Base-by-base conservation (phyloP, 2,329 filamentous ascomycete species). In the Sclerotinia borealis region DNA sequence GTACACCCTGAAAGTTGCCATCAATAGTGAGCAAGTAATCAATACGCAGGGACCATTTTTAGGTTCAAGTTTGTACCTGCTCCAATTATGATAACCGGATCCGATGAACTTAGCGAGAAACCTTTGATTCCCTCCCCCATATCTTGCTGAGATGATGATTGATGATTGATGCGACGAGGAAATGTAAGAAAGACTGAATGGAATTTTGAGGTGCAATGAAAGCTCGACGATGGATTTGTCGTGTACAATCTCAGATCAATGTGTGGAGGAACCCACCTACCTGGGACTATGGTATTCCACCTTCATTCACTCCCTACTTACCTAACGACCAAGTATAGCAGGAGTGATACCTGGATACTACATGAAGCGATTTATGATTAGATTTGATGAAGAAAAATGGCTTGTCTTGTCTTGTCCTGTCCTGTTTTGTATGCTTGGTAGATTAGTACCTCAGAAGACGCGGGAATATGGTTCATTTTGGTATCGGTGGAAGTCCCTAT, bases 1-100 rank as follows among this genome's bases (percentile, higher is more conserved):
- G 76, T 77, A 49, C 75, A 76, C 19, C 77, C 77, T 79, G 22
- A 22, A 8, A 52, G 27, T 22, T 13, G 41, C 49, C 41, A 63
- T 45, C 19, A 56, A 31, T 41, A 15, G 19, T 45, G 39, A 55
- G 27, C 27, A 34, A 43, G 25, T 36, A 39, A 25, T 37, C 39
- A 29, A 27, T 37, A 10, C 9, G 27, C 17, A 56, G 31, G 27
- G 45, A 8, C 9, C 15, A 27, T 45, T 43, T 19, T 37, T 17
- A 39, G 41, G 31, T 39, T 36, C 39, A 61, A 36, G 17, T 61
- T 36, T 37, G 25, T 65, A 68, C 66, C 67, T 61, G 68, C 61
- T 64, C 64, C 66, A 65, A 70, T 70, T 41, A 70, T 70, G 27
- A 68, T 66, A n/a, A 65, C 66, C 4, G 45, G 61, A 10, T 62